Conservation (phyloP, 805 yeast species). For the Saccharomyces eubayanus region DNA sequence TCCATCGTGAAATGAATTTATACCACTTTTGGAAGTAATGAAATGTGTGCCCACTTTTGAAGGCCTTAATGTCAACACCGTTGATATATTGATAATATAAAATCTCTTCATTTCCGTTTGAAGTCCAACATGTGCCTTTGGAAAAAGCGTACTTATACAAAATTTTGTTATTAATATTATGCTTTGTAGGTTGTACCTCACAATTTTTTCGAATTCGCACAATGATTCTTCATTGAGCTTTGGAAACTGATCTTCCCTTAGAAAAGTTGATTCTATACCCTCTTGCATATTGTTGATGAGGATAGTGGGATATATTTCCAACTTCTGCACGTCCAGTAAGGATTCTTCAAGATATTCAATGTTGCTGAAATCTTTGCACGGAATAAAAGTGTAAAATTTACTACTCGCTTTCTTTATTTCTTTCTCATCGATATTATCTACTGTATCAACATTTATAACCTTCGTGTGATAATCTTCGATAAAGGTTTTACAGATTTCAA, state of each 20-base stretch:
- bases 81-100: slow-evolving; percentile 15
- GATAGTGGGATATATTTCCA: slow-evolving; percentile 5
- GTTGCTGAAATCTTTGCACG: slow-evolving; percentile 8
- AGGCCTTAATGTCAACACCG: slow-evolving; percentile 1
- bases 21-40: slow-evolving; percentile 14
- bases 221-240: slow-evolving; percentile 3
- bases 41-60: slow-evolving; percentile 6
- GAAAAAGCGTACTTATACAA: slow-evolving; percentile 10
- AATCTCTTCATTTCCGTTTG: slow-evolving; percentile 2
- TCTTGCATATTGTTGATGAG: slow-evolving; percentile 19
- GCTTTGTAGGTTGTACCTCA: slow-evolving; percentile 14
- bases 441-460: slow-evolving; percentile 15
- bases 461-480: slow-evolving; percentile 2
- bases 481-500: slow-evolving; percentile 7
- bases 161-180: slow-evolving; percentile 17
- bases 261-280: slow-evolving; percentile 3
- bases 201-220: slow-evolving; percentile 6
- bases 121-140: slow-evolving; percentile 1
- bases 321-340: slow-evolving; percentile 3
- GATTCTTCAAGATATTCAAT: slow-evolving; percentile 4
- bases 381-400: slow-evolving; percentile 5
- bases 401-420: background rate
- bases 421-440: slow-evolving; percentile 1
- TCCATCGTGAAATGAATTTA: slow-evolving; percentile 23
- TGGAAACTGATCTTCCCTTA: background rate